Evolutionary conservation across 345 rosid species (phyloP), one percentile per base, ranked within the genome.

Genomic region (Aquilaria yunnanensis): DNA sequence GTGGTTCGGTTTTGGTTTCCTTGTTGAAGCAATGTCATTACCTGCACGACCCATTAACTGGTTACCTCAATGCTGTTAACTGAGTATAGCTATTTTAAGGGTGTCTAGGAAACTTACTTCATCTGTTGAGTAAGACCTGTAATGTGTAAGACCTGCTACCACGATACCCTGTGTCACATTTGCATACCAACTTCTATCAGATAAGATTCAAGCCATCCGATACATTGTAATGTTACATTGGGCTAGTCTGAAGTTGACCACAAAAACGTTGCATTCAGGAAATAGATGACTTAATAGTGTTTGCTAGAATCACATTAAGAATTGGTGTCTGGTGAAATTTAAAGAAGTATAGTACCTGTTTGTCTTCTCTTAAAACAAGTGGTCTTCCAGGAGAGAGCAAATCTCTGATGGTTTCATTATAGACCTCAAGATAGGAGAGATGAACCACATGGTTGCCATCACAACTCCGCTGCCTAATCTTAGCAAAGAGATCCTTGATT

Each of bases 381-480:
- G 98, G 98, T 56, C 98, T 85, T 77, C 96, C 98, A 6, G 98
- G 98, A 37, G 98, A 85, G 61, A 92, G 89, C 87, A 92, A 83
- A 74, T 92, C 98, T 72, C 96, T 70, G 33, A 92, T 93, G 14
- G 91, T 84, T 83, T 92, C 98, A 32, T 92, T 92, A 53, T 92
- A 92, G 62, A 89, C 97, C 74, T 92, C 98, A 5, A 92, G 98
- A 78, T 92, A 92, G 4, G 93, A 92, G 49, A 92, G 93, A 65
- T 87, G 96, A 77, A 89, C 98, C 16, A 61, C 78, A 60, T 92
- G 97, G 72, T 87, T 87, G 64, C 96, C 97, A 70, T 92, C 96
- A 63, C 76, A 80, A 70, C 98, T 92, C 72, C 91, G 85, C 51
- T 87, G 85, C 64, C 97, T 92, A 61, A 89, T 75, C 66, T 89